These are phyloP conservation scores for Penicillium dipodomyicola DNA, from an alignment of 495 filamentous ascomycete genomes.

Conservation along the genomic window DNA sequence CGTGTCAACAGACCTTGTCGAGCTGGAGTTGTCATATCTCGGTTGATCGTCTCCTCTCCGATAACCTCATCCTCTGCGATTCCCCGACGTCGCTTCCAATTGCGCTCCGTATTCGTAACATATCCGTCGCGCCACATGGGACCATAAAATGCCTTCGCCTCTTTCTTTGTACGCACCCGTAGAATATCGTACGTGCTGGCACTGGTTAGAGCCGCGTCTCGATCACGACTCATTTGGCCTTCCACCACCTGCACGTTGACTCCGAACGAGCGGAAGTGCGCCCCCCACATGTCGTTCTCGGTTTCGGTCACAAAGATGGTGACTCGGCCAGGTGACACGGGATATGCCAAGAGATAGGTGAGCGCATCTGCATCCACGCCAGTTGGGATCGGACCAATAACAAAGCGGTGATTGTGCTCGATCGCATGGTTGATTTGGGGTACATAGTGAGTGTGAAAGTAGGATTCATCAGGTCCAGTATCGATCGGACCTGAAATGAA, in stretches of 20 bases:
- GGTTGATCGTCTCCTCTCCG: conserved; percentile 16
- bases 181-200: conserved; percentile 33
- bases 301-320: too few species aligned
- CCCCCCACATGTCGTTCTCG: too few species aligned
- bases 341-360: conserved; percentile 26
- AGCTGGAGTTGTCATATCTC: neutral
- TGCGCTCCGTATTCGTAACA: conserved; percentile 35
- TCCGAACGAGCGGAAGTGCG: too few species aligned
- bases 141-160: conserved; percentile 27
- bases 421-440: conserved; percentile 22
- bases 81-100: conserved; percentile 28
- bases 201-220: conserved; percentile 28
- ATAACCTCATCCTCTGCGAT: conserved; percentile 18
- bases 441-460: conserved; percentile 18
- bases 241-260: neutral
- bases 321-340: conserved; percentile 15
- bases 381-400: conserved; percentile 25
- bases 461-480: too few species aligned
- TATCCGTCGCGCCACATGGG: conserved; percentile 16
- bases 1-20: too few species aligned
- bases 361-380: conserved; percentile 33
- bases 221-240: conserved; percentile 21
- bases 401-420: conserved; percentile 20
- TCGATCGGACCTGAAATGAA: too few species aligned
- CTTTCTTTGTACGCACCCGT: conserved; percentile 20